Evolutionary conservation across 2,329 filamentous ascomycete genomes (phyloP).

Genomic region (Lasiodiplodia hormozganensis): DNA sequence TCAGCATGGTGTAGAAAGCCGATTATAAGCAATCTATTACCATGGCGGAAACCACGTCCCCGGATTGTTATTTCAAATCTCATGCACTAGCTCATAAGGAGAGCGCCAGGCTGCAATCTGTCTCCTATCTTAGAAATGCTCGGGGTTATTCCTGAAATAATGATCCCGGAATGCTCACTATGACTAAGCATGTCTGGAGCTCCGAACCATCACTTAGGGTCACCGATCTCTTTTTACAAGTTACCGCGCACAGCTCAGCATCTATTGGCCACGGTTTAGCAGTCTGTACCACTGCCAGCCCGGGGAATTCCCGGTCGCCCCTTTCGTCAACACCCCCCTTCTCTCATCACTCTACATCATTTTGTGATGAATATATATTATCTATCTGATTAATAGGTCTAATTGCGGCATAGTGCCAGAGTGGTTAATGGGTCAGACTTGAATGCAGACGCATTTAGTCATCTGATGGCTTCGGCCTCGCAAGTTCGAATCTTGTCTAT

Average conservation of each 20-base stretch:
- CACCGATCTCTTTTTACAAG: not conserved
- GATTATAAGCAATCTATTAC: too few species aligned
- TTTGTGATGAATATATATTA: not conserved
- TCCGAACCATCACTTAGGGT: too few species aligned
- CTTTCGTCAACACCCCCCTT: too few species aligned
- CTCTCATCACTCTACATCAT: not conserved
- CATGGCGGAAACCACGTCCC: too few species aligned
- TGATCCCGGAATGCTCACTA: too few species aligned
- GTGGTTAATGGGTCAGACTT: slow-evolving; percentile 34
- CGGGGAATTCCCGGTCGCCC: not conserved
- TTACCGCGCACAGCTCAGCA: not conserved
- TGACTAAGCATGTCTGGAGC: too few species aligned
- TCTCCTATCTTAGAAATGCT: too few species aligned
- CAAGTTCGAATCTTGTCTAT: slow-evolving; percentile 33
- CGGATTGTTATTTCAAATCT: too few species aligned
- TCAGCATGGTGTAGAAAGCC: too few species aligned
- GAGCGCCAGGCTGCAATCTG: too few species aligned
- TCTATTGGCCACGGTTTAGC: not conserved
- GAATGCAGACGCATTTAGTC: slow-evolving; percentile 25
- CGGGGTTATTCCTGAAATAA: too few species aligned
- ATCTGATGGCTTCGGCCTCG: slow-evolving; percentile 34
- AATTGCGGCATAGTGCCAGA: slow-evolving; percentile 30
- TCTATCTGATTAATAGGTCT: fast-evolving
- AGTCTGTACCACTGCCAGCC: not conserved
- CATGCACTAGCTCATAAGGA: too few species aligned